These are phyloP conservation scores for Neonectria coccinea DNA, from an alignment of 2,329 filamentous ascomycete species.

Conservation along the genomic window DNA sequence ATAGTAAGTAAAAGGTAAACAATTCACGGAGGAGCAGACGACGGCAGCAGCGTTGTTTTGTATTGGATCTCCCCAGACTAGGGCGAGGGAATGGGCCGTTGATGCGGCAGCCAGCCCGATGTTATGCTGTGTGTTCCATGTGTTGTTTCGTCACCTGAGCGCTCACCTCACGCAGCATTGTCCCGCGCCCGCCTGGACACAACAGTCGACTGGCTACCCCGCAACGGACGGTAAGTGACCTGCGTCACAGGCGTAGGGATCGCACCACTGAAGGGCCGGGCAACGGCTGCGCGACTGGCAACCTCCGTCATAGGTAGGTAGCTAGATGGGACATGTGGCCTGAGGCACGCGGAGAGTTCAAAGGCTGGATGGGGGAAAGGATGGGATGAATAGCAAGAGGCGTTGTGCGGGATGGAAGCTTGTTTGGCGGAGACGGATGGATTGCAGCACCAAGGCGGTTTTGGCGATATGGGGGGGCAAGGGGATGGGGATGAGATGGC, in stretches of 20 bases:
- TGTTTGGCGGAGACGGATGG: constrained; percentile 41
- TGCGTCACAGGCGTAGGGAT: constrained; percentile 43
- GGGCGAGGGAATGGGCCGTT: constrained; percentile 44
- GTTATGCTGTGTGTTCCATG: constrained; percentile 36
- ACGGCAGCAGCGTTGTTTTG: constrained; percentile 40
- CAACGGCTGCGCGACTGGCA: constrained; percentile 2
- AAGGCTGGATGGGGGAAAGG: background rate
- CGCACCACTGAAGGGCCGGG: constrained; percentile 33
- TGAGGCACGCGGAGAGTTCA: constrained; percentile 11
- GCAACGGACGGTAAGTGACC: constrained; percentile 39
- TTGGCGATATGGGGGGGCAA: constrained; percentile 26
- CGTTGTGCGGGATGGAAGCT: constrained; percentile 30
- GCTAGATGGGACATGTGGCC: constrained; percentile 3
- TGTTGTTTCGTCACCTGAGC: constrained; percentile 40
- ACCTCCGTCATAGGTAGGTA: background rate
- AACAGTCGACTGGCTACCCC: constrained; percentile 40
- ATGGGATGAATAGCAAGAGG: background rate
- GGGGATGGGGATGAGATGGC: background rate
- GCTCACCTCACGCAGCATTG: constrained; percentile 25
- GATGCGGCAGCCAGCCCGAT: constrained; percentile 44
- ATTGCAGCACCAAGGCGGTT: constrained; percentile 42
- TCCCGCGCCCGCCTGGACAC: constrained; percentile 23
- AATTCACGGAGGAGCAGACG: constrained; percentile 24
- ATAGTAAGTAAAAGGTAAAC: constrained; percentile 24
- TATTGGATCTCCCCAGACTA: constrained; percentile 42